These are phyloP conservation scores for Xylaria sp. DNA, from an alignment of 2,329 filamentous ascomycete species.

Conservation along the genomic window DNA sequence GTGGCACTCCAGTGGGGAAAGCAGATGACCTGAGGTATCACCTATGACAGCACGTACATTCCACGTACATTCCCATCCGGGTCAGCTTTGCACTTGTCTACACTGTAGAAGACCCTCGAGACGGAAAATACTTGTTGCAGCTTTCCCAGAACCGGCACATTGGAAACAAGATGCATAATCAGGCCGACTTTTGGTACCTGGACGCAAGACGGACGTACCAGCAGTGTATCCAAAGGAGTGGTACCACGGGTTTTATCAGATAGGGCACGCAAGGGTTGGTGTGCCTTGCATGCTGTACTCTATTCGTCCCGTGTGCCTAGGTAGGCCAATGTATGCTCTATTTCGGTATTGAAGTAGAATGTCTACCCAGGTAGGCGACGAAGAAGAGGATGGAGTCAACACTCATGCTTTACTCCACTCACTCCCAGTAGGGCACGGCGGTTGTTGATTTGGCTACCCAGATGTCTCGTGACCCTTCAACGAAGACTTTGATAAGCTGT, in stretches of 20 bases:
- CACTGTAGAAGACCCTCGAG: background rate
- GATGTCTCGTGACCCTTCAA: too few relatives aligned
- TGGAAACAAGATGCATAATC: background rate
- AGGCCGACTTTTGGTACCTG: background rate
- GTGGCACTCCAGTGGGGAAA: constrained; percentile 14
- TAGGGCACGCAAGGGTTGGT: background rate
- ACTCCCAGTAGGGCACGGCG: too few relatives aligned
- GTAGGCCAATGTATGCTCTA: too few relatives aligned
- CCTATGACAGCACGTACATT: too few relatives aligned
- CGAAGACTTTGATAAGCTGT: too few relatives aligned
- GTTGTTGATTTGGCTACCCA: too few relatives aligned
- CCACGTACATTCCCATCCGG: constrained; percentile 25
- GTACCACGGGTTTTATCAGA: constrained; percentile 4
- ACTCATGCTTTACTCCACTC: too few relatives aligned
- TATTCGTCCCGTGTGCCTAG: background rate
- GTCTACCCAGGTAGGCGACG: too few relatives aligned
- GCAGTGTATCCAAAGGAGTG: background rate
- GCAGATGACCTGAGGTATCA: constrained; percentile 13
- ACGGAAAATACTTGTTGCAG: background rate
- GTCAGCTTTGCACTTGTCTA: background rate
- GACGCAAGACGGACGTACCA: background rate
- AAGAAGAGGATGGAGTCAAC: too few relatives aligned
- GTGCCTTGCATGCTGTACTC: constrained; percentile 28
- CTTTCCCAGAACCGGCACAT: constrained; percentile 1
- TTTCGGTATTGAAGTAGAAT: too few relatives aligned